Evolutionary conservation across 2,329 filamentous ascomycete genomes (phyloP), one percentile per base, ranked within the genome.

Genomic region (Cytospora paraplurivora): DNA sequence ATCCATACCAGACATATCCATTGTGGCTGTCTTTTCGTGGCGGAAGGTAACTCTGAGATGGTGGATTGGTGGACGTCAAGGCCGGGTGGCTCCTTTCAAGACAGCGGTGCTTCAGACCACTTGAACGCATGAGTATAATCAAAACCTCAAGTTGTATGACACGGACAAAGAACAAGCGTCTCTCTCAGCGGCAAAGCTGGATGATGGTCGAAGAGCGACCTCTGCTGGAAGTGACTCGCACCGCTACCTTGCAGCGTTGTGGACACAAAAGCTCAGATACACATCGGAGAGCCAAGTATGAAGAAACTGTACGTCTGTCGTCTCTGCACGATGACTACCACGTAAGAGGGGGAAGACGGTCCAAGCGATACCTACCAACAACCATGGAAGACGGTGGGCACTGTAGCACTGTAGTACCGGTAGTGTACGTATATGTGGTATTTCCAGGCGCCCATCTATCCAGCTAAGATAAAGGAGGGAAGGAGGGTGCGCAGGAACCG

Each of bases 1-100:
- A 59, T 74, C 65, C 72, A 37, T 38, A 38, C 56, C 49, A 4
- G 54, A 52, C 33, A 33, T 19, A 52, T 56, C 52, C 63, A 62
- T 67, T 67, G 69, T 65, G 68, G 21, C 54, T 56, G 50, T 44
- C 10, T 58, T 4, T 12, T 41, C 33, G 19, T 21, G 34, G 21
- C 8, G 35, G 37, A 47, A 38, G 13, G 5, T 4, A 15, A 19
- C 55, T 10, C 17, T 11, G 32, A 59, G 13, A 27, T 37, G 10
- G 38, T 32, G 8, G 10, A 19, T 27, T 19, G 12, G 52, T 35
- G 12, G 12, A 37, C 12, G 35, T 13, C 12, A 37, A 27, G 27
- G 27, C 27, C 27, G 27, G 27, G 27, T 27, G 27, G 27, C 27
- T 27, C 27, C 27, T 27, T 27, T 27, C 27, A 27, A 27, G 27